A percentile compares a stretch with the other conserved stretches of the same genome.
These are phyloP conservation scores for Kwoniella bestiolae DNA, from an alignment of 768 basidiomycete species.

Conservation along the genomic window DNA sequence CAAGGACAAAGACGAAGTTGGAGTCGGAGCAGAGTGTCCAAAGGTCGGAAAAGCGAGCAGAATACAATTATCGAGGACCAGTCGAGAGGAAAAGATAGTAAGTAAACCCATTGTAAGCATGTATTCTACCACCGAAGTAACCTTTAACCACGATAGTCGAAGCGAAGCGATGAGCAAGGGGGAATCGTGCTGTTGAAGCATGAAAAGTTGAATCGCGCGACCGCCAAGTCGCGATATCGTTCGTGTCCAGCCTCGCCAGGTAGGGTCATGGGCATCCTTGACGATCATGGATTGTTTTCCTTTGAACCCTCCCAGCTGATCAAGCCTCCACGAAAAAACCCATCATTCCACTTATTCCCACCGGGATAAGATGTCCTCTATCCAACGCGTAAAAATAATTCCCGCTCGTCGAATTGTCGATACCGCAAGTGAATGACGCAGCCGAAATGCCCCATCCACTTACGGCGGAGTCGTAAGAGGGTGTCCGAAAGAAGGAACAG, in stretches of 20 bases:
- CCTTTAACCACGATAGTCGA: not conserved
- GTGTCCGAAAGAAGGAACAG: constrained; percentile 2
- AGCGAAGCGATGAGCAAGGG: not conserved
- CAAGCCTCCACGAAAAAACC: not conserved
- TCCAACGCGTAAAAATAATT: too few relatives aligned
- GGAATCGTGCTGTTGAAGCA: not conserved
- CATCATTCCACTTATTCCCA: not conserved
- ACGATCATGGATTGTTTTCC: not conserved
- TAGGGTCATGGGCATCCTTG: constrained; percentile 2
- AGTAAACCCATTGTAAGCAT: constrained; percentile 33
- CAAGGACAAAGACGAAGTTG: not conserved
- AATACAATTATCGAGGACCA: too few relatives aligned
- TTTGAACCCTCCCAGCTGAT: not conserved
- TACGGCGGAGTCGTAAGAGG: not conserved
- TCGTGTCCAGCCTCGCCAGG: constrained; percentile 7
- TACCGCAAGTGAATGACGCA: constrained; percentile 15
- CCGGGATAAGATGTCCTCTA: not conserved
- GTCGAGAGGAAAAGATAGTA: not conserved
- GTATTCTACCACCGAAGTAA: constrained; percentile 6
- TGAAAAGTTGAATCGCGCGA: not conserved
- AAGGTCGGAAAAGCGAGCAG: not conserved
- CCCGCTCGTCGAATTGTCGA: not conserved
- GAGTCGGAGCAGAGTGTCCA: not conserved
- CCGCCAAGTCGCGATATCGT: not conserved
- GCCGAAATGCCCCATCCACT: constrained; percentile 22